These are phyloP conservation scores for Rosa lucieae DNA, from an alignment of 306 rosid species.

Conservation along the genomic window DNA sequence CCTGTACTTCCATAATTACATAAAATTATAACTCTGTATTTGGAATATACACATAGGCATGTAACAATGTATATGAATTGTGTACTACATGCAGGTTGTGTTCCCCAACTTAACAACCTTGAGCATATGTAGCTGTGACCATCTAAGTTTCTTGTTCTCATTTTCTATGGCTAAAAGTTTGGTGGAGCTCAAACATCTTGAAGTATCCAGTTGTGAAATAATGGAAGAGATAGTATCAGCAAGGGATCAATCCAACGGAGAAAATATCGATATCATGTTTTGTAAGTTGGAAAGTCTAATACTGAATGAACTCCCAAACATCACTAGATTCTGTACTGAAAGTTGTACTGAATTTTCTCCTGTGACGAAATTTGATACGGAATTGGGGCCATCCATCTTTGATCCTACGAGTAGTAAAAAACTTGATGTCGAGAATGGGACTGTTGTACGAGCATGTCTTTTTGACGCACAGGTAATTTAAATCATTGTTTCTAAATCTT, in stretches of 20 bases:
- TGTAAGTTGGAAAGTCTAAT: not conserved
- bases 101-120: not conserved
- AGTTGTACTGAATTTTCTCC: not conserved
- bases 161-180: not conserved
- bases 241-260: not conserved
- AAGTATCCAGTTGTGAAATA: not conserved
- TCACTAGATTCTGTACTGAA: not conserved
- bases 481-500: not conserved
- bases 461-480: not conserved
- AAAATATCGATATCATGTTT: not conserved
- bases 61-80: not conserved
- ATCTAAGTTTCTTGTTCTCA: not conserved
- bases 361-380: not conserved
- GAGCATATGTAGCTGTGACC: not conserved
- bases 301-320: fast-evolving
- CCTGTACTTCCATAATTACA: not conserved
- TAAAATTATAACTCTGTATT: too few species aligned
- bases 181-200: not conserved
- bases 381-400: not conserved
- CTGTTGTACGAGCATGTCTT: not conserved
- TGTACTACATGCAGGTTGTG: not conserved
- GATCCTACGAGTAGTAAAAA: not conserved
- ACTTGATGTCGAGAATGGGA: not conserved
- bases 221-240: not conserved
- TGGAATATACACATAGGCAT: not conserved